These are phyloP conservation scores for Epichloe scottii DNA, from an alignment of 2,329 filamentous ascomycete species.

Conservation along the genomic window DNA sequence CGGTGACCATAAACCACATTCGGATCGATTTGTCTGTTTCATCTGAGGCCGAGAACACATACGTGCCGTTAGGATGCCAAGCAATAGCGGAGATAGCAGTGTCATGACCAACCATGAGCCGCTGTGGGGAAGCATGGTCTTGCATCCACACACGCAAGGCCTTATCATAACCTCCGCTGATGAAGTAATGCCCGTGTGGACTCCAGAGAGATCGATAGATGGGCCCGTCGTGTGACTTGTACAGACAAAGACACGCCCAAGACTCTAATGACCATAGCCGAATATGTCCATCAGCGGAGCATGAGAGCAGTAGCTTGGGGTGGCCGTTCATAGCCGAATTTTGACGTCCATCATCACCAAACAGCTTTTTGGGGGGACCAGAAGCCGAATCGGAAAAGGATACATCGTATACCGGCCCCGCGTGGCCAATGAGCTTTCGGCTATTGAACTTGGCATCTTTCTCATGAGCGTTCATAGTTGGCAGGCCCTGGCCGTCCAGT, in stretches of 20 bases:
- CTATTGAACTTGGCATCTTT: constrained; percentile 48
- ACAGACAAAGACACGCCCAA: constrained; percentile 86
- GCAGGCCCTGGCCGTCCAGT: constrained; percentile 71
- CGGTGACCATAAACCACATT: constrained; percentile 92
- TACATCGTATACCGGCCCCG: constrained; percentile 77
- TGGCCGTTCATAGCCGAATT: constrained; percentile 35
- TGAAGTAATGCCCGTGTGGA: constrained; percentile 90
- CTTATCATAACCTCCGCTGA: constrained; percentile 77
- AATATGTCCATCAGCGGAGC: constrained; percentile 75
- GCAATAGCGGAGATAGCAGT: constrained; percentile 82
- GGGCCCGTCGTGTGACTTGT: constrained; percentile 84
- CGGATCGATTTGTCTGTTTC: constrained; percentile 79
- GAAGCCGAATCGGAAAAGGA: constrained; percentile 70
- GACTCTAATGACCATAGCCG: constrained; percentile 87
- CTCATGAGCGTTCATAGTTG: constrained; percentile 47
- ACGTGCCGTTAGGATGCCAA: constrained; percentile 90
- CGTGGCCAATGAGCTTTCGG: constrained; percentile 75
- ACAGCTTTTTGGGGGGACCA: constrained; percentile 33
- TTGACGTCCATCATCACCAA: constrained; percentile 33
- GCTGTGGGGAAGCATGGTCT: constrained; percentile 78
- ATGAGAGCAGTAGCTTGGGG: constrained; percentile 73
- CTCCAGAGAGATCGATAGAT: constrained; percentile 84
- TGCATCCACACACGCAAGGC: constrained; percentile 86
- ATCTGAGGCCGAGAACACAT: constrained; percentile 84
- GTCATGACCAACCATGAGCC: constrained; percentile 85